Conservation (phyloP, 73 alveolate genomes). For the Paramecium pentaurelia region DNA sequence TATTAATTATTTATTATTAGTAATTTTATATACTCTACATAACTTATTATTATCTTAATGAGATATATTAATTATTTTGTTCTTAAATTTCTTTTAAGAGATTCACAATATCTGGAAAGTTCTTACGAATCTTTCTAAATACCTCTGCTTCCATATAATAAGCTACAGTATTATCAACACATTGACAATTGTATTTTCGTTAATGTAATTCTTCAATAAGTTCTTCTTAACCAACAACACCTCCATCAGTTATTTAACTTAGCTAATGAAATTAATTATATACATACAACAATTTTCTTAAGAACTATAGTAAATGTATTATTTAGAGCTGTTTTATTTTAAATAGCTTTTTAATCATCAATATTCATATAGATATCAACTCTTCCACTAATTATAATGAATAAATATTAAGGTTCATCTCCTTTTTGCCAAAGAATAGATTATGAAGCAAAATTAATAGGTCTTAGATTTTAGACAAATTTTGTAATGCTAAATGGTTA, state of each 20-base stretch:
- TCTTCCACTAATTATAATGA: not conserved
- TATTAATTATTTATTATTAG: not conserved
- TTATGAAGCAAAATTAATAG: not conserved
- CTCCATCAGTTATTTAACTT: slow-evolving; percentile 4
- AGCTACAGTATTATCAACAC: not conserved
- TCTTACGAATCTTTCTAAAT: not conserved
- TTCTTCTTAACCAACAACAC: slow-evolving; percentile 41
- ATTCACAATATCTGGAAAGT: not conserved
- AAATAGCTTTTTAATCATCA: not conserved
- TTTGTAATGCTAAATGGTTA: not conserved
- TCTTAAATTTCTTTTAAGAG: not conserved
- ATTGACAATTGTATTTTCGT: not conserved
- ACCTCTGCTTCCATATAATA: slow-evolving; percentile 40
- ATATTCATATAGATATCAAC: not conserved
- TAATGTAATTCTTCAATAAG: not conserved
- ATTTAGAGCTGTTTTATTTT: not conserved
- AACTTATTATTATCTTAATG: not conserved
- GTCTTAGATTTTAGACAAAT: not conserved
- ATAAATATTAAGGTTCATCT: slow-evolving; percentile 19
- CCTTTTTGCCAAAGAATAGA: slow-evolving; percentile 39
- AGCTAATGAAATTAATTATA: not conserved
- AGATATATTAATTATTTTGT: not conserved
- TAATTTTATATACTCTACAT: not conserved
- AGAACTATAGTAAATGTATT: not conserved
- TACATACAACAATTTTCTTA: not conserved